These are phyloP conservation scores for Tuber indicum DNA, from an alignment of 495 filamentous ascomycete genomes.

Conservation along the genomic window DNA sequence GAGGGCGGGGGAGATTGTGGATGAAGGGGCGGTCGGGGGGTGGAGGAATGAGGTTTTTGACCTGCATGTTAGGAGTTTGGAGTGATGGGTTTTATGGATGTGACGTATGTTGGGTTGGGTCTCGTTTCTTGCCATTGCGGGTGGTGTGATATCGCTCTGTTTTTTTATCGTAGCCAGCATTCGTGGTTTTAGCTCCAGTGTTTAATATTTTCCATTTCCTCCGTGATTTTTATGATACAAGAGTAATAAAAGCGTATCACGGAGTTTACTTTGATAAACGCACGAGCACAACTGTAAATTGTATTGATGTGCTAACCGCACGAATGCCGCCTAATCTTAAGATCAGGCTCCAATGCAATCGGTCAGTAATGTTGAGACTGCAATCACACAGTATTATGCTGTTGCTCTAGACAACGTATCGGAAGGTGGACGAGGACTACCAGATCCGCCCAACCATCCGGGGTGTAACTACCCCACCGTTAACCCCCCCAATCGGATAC, in stretches of 20 bases:
- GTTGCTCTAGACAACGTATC: too few species aligned
- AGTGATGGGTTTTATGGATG: slow-evolving; percentile 6
- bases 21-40: slow-evolving; percentile 58
- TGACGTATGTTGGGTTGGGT: background rate
- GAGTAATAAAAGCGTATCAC: background rate
- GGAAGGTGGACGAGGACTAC: too few species aligned
- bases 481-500: too few species aligned
- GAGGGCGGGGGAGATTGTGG: slow-evolving; percentile 57
- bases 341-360: too few species aligned
- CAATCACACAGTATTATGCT: too few species aligned
- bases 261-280: background rate
- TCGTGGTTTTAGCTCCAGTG: background rate
- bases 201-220: background rate
- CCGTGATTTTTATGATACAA: background rate
- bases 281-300: background rate
- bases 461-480: too few species aligned
- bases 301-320: too few species aligned
- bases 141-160: background rate
- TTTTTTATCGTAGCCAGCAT: background rate
- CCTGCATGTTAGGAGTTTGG: slow-evolving; percentile 43
- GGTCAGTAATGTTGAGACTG: too few species aligned
- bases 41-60: slow-evolving; percentile 89
- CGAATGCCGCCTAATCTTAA: too few species aligned
- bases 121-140: background rate
- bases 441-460: too few species aligned